A percentile compares a stretch with the other conserved stretches of the same genome.
Evolutionary conservation across 2,329 filamentous ascomycete species (phyloP).

Genomic region (Lanzia echinophila): DNA sequence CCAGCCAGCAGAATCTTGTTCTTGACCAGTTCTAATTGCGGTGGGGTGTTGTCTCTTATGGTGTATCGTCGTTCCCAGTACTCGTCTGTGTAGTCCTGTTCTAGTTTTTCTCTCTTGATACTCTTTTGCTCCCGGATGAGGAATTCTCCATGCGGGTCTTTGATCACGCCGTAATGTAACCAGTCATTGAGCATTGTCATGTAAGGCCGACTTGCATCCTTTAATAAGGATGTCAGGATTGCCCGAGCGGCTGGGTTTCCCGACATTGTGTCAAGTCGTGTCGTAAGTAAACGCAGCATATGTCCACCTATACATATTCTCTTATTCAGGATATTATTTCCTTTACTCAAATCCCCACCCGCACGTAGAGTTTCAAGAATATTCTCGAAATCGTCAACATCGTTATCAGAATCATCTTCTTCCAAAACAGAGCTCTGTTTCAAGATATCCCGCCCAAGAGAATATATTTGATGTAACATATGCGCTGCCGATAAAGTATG

Average conservation of each 20-base stretch:
- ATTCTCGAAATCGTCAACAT: slow-evolving; percentile 74
- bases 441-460: slow-evolving; percentile 79
- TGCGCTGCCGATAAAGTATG: slow-evolving; percentile 86
- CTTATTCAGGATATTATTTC: slow-evolving; percentile 73
- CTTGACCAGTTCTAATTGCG: slow-evolving; percentile 82
- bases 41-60: slow-evolving; percentile 83
- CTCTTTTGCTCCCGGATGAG: slow-evolving; percentile 93
- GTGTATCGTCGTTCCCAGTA: slow-evolving; percentile 99
- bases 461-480: slow-evolving; percentile 86
- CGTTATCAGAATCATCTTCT: slow-evolving; percentile 62
- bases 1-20: slow-evolving; percentile 95
- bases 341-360: slow-evolving; percentile 72
- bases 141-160: slow-evolving; percentile 90
- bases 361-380: slow-evolving; percentile 85
- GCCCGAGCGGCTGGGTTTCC: slow-evolving; percentile 86
- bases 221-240: slow-evolving; percentile 71
- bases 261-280: slow-evolving; percentile 78
- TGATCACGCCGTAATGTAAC: slow-evolving; percentile 93
- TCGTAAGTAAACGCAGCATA: slow-evolving; percentile 79
- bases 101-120: slow-evolving; percentile 80
- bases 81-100: slow-evolving; percentile 96
- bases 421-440: slow-evolving; percentile 79
- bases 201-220: slow-evolving; percentile 87
- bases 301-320: slow-evolving; percentile 93
- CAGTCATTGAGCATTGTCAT: slow-evolving; percentile 99